Base-by-base conservation (phyloP, 2,329 filamentous ascomycete species). In the Trichoderma polysporum region DNA sequence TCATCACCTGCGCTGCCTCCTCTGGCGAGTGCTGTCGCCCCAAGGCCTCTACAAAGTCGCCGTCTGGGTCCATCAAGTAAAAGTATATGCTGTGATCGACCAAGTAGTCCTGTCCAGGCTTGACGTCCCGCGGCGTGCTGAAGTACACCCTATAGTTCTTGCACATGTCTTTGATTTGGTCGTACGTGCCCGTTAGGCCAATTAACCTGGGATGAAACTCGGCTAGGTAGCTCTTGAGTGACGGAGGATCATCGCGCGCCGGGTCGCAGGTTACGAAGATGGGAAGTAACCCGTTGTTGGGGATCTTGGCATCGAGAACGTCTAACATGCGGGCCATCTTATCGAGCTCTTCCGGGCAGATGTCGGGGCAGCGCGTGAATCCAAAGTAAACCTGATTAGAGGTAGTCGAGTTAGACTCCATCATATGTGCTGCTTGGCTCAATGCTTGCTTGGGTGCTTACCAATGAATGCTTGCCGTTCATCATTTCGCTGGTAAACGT, bases 71-170 rank as follows among this genome's bases (percentile, higher is more conserved):
- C 95, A 99, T 99, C 72, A 99, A 82, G 79, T 99, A 99, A 75
- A 99, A 99, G 84, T 99, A 99, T 73, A 99, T 99, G 79, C 93
- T 97, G 82, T 99, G 95, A 79, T 99, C 95, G 13, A 99, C 95
- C 73, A 99, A 80, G 77, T 99, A 99, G 79, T 99, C 95, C 83
- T 97, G 91, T 1, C 94, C 95, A 1, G 93, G 91, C 83, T 94
- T 91, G 66, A 98, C 92, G 70, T 93, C 86, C 73, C 88, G 84
- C 37, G 95, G 95, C 56, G 95, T 99, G 76, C 91, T 95, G 75
- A 99, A 99, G 82, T 99, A 99, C 64, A 99, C 95, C 22, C 95
- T 86, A 79, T 98, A 99, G 71, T 90, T 90, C 83, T 97, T 98
- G 85, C 95, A 99, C 66, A 96, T 89, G 70, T 90, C 85, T 84